Percentiles rank a stretch among this genome's conserved stretches.
Evolutionary conservation across 768 basidiomycete genomes (phyloP).

Genomic region (Xanthoconium stramineum): DNA sequence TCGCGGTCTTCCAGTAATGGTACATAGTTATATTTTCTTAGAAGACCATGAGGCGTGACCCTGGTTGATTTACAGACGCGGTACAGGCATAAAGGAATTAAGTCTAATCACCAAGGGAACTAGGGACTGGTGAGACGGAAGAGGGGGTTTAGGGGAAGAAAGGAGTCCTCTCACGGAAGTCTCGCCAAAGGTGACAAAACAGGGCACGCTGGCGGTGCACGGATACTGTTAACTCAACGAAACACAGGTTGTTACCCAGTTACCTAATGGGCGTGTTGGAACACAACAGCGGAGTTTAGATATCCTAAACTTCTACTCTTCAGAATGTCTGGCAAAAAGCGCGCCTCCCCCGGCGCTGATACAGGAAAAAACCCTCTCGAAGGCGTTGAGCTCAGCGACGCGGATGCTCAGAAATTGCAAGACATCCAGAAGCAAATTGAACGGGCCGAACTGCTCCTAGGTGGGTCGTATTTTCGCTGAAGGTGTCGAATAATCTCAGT

Average conservation of each 20-base stretch:
- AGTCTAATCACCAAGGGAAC: too few relatives aligned
- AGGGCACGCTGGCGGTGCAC: too few relatives aligned
- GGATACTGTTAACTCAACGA: too few relatives aligned
- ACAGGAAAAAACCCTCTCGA: conserved; percentile 67
- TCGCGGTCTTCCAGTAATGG: background rate
- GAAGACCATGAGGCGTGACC: too few relatives aligned
- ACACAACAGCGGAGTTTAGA: conserved; percentile 31
- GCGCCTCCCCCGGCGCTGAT: conserved; percentile 76
- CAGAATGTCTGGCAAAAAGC: conserved; percentile 54
- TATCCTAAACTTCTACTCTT: conserved; percentile 20
- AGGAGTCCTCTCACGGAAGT: too few relatives aligned
- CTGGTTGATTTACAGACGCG: too few relatives aligned
- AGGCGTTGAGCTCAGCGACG: conserved; percentile 66
- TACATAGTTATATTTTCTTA: background rate
- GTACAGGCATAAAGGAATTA: too few relatives aligned
- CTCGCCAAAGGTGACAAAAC: too few relatives aligned
- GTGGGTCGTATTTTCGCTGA: conserved; percentile 40
- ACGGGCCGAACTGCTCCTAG: conserved; percentile 68
- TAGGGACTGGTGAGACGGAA: too few relatives aligned
- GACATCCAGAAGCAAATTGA: conserved; percentile 65
- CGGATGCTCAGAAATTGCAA: conserved; percentile 67
- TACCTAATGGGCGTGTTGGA: conserved; percentile 8
- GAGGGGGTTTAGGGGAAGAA: too few relatives aligned
- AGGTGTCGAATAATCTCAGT: conserved; percentile 1
- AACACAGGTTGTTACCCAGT: background rate